Base-by-base conservation (phyloP, 2,329 filamentous ascomycete species). In the Cladobotryum mycophilum region DNA sequence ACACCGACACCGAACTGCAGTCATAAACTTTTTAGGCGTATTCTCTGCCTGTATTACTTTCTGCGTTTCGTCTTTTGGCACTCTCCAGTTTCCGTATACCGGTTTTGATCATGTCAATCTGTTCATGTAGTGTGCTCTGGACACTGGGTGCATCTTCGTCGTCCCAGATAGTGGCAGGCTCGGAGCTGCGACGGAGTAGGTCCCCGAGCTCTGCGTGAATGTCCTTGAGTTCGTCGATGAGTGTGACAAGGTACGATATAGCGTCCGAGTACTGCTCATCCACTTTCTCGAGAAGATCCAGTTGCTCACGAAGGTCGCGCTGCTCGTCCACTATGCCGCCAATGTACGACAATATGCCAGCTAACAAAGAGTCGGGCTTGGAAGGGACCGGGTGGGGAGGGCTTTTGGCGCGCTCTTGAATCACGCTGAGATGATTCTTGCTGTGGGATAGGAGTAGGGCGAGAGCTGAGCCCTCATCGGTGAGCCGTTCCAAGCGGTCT, bases 201-300 rank as follows among this genome's bases (percentile, higher is more conserved):
- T 89, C 85, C 56, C 84, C 82, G 12, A 95, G 70, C 41, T 82
- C 82, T 2, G 81, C 78, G 58, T 84, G 79, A 54, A 93, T 92
- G 49, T 80, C 80, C 65, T 88, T 80, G 35, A 93, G 74, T 60
- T 89, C 88, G 40, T 89, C 69, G 14, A 93, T 72, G 1, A 89
- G 82, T 2, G 76, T 76, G 14, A 72, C 78, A n/a, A 95, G 80
- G 63, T 89, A 87, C 14, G 72, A 73, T 48, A 85, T 80, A 1
- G 88, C 88, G 5, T 74, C 73, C 43, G 76, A 76, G 22, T 86
- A 77, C 68, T 92, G 88, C 5, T 63, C 61, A 20, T 80, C 76
- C n/a, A 93, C 84, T 53, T 83, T 76, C 1, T 71, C 66, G 11
- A 95, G 74, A 4, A 92, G 75, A 3, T 68, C 64, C 6, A 91